These are phyloP conservation scores for Tylopilus orsonianus DNA, from an alignment of 1,284 basidiomycete genomes.

Conservation along the genomic window DNA sequence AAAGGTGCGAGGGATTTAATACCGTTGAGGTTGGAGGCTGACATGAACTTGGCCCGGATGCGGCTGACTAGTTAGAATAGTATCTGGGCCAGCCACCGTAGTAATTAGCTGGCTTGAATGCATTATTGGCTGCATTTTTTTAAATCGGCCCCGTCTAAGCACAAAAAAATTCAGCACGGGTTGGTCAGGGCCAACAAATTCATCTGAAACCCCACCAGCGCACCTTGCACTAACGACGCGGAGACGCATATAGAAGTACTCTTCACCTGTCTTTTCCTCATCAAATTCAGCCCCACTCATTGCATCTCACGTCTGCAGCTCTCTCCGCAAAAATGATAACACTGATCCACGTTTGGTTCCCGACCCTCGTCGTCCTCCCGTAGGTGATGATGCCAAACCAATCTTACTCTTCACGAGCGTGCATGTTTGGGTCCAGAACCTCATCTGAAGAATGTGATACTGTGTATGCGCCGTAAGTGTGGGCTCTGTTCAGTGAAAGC, in stretches of 20 bases:
- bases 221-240: too few relatives aligned
- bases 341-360: slow-evolving; percentile 56
- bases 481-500: not conserved
- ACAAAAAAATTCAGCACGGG: too few relatives aligned
- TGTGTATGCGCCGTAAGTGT: too few relatives aligned
- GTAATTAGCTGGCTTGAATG: slow-evolving; percentile 6
- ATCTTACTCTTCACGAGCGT: slow-evolving; percentile 82
- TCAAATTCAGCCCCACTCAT: slow-evolving; percentile 82
- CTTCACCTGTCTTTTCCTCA: slow-evolving; percentile 77
- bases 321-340: slow-evolving; percentile 71
- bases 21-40: slow-evolving; percentile 7
- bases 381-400: too few relatives aligned
- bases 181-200: too few relatives aligned
- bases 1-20: slow-evolving; percentile 4
- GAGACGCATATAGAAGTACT: too few relatives aligned
- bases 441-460: too few relatives aligned
- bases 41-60: not conserved
- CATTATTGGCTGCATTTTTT: slow-evolving; percentile 1
- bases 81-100: not conserved
- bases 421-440: slow-evolving; percentile 32
- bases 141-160: not conserved
- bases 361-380: slow-evolving; percentile 41
- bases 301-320: slow-evolving; percentile 69
- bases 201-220: too few relatives aligned
- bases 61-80: slow-evolving; percentile 1